Percentiles rank a stretch among this genome's conserved stretches.
These are phyloP conservation scores for Aspergillus fijiensis DNA, from an alignment of 2,329 filamentous ascomycete genomes.

Conservation along the genomic window DNA sequence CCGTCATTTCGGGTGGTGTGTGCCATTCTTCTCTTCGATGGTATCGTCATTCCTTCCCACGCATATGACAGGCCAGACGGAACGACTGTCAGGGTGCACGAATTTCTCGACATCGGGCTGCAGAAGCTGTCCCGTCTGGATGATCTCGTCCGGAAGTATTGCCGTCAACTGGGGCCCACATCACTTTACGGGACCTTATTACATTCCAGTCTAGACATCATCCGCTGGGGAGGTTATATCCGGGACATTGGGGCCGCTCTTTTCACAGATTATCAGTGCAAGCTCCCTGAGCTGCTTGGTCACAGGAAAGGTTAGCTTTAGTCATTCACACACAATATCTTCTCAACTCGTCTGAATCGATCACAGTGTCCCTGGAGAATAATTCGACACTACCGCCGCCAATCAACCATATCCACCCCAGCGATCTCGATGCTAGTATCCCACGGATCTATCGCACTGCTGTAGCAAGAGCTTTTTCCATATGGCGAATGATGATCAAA, in stretches of 20 bases:
- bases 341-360: too few relatives aligned
- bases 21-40: slow-evolving; percentile 24
- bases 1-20: slow-evolving; percentile 23
- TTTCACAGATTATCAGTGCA: slow-evolving; percentile 16
- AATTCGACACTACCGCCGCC: too few relatives aligned
- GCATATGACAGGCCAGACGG: not conserved
- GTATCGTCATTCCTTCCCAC: slow-evolving; percentile 19
- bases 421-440: too few relatives aligned
- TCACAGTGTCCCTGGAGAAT: not conserved
- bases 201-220: slow-evolving; percentile 21
- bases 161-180: slow-evolving; percentile 17
- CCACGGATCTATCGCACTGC: too few relatives aligned
- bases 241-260: slow-evolving; percentile 27
- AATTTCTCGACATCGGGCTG: slow-evolving; percentile 19
- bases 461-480: too few relatives aligned
- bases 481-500: too few relatives aligned
- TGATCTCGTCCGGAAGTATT: slow-evolving; percentile 20
- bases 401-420: too few relatives aligned
- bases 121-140: slow-evolving; percentile 16
- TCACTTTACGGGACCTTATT: slow-evolving; percentile 20
- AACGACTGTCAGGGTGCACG: not conserved
- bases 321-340: too few relatives aligned
- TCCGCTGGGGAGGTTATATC: slow-evolving; percentile 26
- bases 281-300: slow-evolving; percentile 8
- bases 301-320: not conserved